phyloP scores from a whole-genome alignment of 495 filamentous ascomycete genomes.

The Penicillium roqueforti region DNA sequence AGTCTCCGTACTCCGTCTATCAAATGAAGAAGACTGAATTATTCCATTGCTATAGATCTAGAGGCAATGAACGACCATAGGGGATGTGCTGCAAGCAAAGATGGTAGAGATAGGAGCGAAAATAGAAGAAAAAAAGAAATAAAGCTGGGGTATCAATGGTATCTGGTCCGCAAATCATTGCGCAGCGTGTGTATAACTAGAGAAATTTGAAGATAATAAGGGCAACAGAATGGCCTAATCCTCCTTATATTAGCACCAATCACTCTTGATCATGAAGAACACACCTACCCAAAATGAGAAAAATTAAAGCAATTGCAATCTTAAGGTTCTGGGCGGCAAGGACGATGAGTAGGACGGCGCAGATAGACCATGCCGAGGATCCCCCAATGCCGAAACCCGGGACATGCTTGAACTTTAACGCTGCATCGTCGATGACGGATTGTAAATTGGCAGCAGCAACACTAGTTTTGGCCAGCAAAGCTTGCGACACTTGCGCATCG shows the following conservation, averaged over 20 bases:
- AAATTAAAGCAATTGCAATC: constrained; percentile 16
- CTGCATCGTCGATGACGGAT: constrained; percentile 37
- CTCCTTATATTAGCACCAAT: background rate
- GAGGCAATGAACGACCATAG: background rate
- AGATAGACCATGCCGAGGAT: constrained; percentile 25
- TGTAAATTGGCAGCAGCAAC: constrained; percentile 40
- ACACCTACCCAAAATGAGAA: constrained; percentile 22
- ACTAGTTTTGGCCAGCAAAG: constrained; percentile 37
- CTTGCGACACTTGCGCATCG: constrained; percentile 34
- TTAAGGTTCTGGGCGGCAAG: constrained; percentile 26
- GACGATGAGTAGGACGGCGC: constrained; percentile 21
- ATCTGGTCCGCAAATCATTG: background rate
- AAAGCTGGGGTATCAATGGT: background rate
- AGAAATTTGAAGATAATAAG: background rate
- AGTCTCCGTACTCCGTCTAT: too few species aligned
- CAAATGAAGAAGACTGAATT: background rate
- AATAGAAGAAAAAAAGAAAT: background rate
- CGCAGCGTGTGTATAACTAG: background rate
- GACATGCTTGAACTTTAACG: constrained; percentile 29
- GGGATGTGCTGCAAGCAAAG: background rate
- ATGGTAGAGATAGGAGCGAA: background rate
- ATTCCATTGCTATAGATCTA: background rate
- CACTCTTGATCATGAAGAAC: background rate
- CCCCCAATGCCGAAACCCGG: constrained; percentile 23
- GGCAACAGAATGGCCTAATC: background rate